Base-by-base conservation (phyloP, 2,329 filamentous ascomycete genomes). In the Chlorencoelia australis region DNA sequence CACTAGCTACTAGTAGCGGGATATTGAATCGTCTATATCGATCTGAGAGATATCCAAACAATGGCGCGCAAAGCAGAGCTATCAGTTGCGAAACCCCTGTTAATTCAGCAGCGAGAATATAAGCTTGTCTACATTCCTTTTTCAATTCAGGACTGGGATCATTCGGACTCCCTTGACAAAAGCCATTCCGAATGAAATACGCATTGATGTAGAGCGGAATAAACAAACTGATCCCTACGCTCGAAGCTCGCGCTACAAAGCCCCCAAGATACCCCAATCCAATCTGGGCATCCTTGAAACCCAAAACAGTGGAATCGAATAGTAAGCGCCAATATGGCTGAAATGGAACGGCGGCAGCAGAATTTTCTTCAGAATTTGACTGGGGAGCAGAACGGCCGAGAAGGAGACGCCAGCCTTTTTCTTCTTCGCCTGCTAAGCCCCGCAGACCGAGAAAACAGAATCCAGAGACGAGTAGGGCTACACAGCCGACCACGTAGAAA, bases 181-280 rank as follows among this genome's bases (percentile, higher is more conserved):
- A 80, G 2, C 86, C 88, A 35, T 81, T 80, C 32, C 68, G 66
- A 45, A 89, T 82, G 59, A 89, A 96, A 59, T 85, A 94, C 16
- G 85, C 79, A 56, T 96, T 96, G 50, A 95, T 77, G 55, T 83
- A 93, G 2, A 98, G 71, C 1, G 91, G 91, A 36, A 98, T 82
- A 62, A 96, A 98, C 5, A 96, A 73, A 1, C 86, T 93, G 46
- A 98, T 94, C 35, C 84, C 89, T 4, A 98, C 91, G 0, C 87
- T 94, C 1, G 88, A 95, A 6, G 91, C 88, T 38, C 91, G 78
- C 7, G 88, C 89, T 2, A 98, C 89, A 52, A 96, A 95, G 2
- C 91, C 91, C 44, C 89, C 91, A 0, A 96, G 65, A 53, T 96
- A 98, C 18, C 83, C 89, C 0, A 96, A 69, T 13, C 77, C 79